Conservation (phyloP, 768 basidiomycete species). For the Austroboletus festivus region DNA sequence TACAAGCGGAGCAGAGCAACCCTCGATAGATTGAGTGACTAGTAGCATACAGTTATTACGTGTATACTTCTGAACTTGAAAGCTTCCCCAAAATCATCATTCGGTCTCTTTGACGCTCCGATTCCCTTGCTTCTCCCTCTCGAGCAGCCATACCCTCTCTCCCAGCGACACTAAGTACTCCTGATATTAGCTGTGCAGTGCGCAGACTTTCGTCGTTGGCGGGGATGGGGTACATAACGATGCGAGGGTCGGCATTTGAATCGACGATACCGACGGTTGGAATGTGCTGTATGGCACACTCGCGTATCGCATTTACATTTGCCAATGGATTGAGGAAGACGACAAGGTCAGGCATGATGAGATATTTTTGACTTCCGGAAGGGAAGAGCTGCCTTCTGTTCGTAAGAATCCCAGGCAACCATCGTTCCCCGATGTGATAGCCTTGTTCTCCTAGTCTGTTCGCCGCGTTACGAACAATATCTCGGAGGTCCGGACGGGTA, state of each 20-base stretch:
- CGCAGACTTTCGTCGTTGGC: constrained; percentile 95
- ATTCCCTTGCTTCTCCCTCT: constrained; percentile 27
- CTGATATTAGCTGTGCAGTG: constrained; percentile 87
- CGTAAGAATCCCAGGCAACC: constrained; percentile 95
- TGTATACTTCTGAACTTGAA: constrained; percentile 16
- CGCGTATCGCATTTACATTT: constrained; percentile 83
- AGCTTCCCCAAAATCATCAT: constrained; percentile 26
- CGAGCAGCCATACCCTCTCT: constrained; percentile 62
- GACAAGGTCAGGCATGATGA: constrained; percentile 80
- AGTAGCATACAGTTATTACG: constrained; percentile 4
- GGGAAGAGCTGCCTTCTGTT: constrained; percentile 77
- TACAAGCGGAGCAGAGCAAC: constrained; percentile 47
- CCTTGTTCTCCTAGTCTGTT: constrained; percentile 76
- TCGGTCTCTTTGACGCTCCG: constrained; percentile 24
- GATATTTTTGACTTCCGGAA: constrained; percentile 49
- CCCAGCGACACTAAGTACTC: constrained; percentile 87
- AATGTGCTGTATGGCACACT: constrained; percentile 85
- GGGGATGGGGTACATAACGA: constrained; percentile 97
- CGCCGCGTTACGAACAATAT: constrained; percentile 74
- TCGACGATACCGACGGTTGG: constrained; percentile 95
- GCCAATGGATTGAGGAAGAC: constrained; percentile 87
- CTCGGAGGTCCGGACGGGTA: constrained; percentile 74
- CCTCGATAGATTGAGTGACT: constrained; percentile 23
- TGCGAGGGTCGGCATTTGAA: constrained; percentile 91
- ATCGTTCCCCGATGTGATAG: constrained; percentile 81